Base-by-base conservation (phyloP, 139 green algal genomes). In the Tetratostichococcus sp. region DNA sequence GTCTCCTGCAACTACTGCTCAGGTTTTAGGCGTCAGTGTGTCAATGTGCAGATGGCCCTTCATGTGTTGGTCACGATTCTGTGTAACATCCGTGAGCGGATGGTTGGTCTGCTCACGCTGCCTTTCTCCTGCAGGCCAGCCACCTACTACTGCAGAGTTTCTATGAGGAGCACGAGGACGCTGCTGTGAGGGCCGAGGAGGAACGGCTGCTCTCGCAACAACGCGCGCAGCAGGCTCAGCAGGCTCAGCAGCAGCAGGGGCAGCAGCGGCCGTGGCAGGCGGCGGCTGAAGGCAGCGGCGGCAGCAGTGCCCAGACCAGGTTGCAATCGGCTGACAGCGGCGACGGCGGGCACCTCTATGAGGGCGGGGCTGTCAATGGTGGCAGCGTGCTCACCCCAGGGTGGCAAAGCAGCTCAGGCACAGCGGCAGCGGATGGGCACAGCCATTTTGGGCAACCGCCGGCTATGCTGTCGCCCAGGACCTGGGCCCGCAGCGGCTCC, bases 91-190 rank as follows among this genome's bases (percentile, higher is more conserved):
- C n/a, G n/a, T n/a, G n/a, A n/a, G n/a, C n/a, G n/a, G n/a, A n/a
- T n/a, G n/a, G n/a, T n/a, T n/a, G n/a, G n/a, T n/a, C n/a, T n/a
- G n/a, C n/a, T n/a, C n/a, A n/a, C n/a, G n/a, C n/a, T n/a, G n/a
- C n/a, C n/a, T n/a, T n/a, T n/a, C n/a, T n/a, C n/a, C n/a, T 50
- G 58, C 0, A 43, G 58, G 1, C 76, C 76, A 21, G 86, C 26
- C 86, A 91, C 34, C 39, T 62, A 25, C 65, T 85, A 79, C 39
- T 91, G 42, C 86, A 91, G 59, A 74, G 67, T 4, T 74, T 87
- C 34, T 90, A 90, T 62, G 81, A 89, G 71, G 73, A 69, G 4
- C 76, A 65, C 21, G 80, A 90, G 50, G 19, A 26, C 26, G 50
- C 50, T 62, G 50, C 39, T 22, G 39, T 50, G 39, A 14, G 8